Conservation (phyloP, 2,329 filamentous ascomycete genomes). For the Aspergillus fumigatiaffinis region DNA sequence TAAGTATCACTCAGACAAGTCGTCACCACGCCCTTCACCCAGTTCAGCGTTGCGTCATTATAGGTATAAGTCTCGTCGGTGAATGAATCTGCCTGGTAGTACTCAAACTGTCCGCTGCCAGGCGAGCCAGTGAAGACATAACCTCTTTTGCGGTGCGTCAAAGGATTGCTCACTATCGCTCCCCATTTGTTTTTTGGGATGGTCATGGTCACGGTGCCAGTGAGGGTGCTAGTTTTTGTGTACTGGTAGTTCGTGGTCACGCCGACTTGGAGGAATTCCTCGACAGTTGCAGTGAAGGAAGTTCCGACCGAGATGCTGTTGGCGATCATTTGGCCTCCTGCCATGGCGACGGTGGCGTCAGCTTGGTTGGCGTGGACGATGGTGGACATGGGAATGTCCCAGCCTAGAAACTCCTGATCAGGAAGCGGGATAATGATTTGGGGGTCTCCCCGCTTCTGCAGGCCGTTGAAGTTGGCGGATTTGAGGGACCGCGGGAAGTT, state of each 20-base stretch:
- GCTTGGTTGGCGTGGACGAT: constrained; percentile 14
- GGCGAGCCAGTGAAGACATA: constrained; percentile 16
- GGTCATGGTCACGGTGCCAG: constrained; percentile 17
- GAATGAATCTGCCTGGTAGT: constrained; percentile 15
- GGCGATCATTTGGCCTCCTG: constrained; percentile 9
- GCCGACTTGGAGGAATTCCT: constrained; percentile 7
- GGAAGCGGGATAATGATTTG: constrained; percentile 14
- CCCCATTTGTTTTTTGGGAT: constrained; percentile 15
- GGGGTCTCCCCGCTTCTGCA: constrained; percentile 4
- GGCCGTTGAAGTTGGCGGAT: background rate
- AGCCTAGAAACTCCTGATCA: constrained; percentile 15
- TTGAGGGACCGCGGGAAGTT: constrained; percentile 1
- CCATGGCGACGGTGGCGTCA: constrained; percentile 11
- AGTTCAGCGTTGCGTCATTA: constrained; percentile 4
- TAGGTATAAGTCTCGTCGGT: constrained; percentile 6
- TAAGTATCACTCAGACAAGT: constrained; percentile 15
- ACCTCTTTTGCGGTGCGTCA: constrained; percentile 12
- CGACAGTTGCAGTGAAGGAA: constrained; percentile 3
- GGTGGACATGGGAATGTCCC: constrained; percentile 17
- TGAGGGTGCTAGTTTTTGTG: constrained; percentile 9
- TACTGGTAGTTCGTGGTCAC: constrained; percentile 5
- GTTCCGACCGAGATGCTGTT: constrained; percentile 11
- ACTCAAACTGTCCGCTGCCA: constrained; percentile 9
- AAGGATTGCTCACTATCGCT: constrained; percentile 15
- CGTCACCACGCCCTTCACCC: constrained; percentile 16